Evolutionary conservation across 2,329 filamentous ascomycete genomes (phyloP), one percentile per base, ranked within the genome.

Genomic region (Trichoderma hamatum): DNA sequence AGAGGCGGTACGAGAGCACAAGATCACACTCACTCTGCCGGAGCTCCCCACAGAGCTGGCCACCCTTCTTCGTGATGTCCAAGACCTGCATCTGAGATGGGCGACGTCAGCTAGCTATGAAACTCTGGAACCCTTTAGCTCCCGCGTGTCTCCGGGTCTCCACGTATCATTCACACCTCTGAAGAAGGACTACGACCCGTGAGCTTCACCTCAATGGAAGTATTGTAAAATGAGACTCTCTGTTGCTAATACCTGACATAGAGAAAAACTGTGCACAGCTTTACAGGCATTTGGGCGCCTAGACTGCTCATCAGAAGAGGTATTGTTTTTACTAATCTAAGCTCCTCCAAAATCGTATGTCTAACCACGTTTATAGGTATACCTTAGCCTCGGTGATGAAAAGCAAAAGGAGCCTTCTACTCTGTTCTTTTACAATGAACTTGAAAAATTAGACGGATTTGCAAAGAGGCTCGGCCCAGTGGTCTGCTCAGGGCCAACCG

Each of bases 41-140:
- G 93, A 97, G 81, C 85, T 97, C 51, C 91, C 93, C 5, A 75
- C 80, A 19, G 89, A 92, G 78, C 78, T 96, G 19, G 85, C 84
- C 70, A 79, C 84, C 30, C 80, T 91, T 16, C 82, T 97, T 30
- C 83, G 85, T 66, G 83, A 87, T 74, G 88, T 87, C 72, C 87
- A 90, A 74, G 89, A 93, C 78, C 81, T 97, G 52, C 91, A 95
- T 78, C 82, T 97, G 69, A 88, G 91, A 77, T 97, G 94, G 92
- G 85, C 87, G n/a, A 87, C 89, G 16, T 81, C 88, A 2, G 74
- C 76, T 7, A 75, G 84, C 1, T 90, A 90, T 76, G 81, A 86
- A 49, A 82, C 86, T 1, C 82, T 90, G 55, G 84, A 89, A 49
- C 94, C 94, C 1, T 90, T 96, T 74, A 83, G 87, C 54, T 93